Evolutionary conservation across 805 yeast genomes (phyloP).

Genomic region (Suhomyces tanzawaensis): DNA sequence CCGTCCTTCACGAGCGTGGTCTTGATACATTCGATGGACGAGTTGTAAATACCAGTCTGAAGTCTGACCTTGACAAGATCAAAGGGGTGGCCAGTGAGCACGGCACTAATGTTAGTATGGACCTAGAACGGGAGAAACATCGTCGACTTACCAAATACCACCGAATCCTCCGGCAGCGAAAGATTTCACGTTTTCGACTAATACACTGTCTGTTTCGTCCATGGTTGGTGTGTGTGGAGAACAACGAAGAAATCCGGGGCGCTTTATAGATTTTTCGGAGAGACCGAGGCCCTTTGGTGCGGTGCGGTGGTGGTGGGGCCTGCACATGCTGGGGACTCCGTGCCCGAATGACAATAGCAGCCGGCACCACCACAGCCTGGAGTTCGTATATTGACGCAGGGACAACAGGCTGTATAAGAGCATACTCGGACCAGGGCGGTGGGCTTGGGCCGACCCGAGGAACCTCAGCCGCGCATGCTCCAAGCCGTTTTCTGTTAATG

Average conservation of each 20-base stretch:
- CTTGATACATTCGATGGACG: slow-evolving; percentile 65
- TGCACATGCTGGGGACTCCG: background rate
- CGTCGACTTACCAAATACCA: slow-evolving; percentile 56
- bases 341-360: too few species aligned
- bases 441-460: too few species aligned
- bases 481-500: too few species aligned
- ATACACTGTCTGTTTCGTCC: slow-evolving; percentile 46
- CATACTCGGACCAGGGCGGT: too few species aligned
- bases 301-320: background rate
- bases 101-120: slow-evolving; percentile 55
- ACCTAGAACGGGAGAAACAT: background rate
- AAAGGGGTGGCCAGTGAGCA: slow-evolving; percentile 93
- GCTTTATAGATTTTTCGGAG: slow-evolving; percentile 1
- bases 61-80: slow-evolving; percentile 89
- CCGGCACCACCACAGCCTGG: too few species aligned
- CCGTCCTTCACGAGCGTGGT: slow-evolving; percentile 74
- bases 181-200: slow-evolving; percentile 79
- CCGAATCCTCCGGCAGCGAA: slow-evolving; percentile 94
- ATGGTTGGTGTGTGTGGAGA: slow-evolving; percentile 16
- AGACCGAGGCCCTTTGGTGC: slow-evolving; percentile 3
- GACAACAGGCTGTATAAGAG: too few species aligned
- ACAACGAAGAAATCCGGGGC: slow-evolving; percentile 3
- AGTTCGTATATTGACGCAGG: too few species aligned
- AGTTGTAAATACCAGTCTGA: slow-evolving; percentile 73
- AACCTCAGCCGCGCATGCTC: too few species aligned